A percentile compares a stretch with the other conserved stretches of the same genome.
phyloP scores from a whole-genome alignment of 176 grass and related monocot genomes.

The Eleusine indica region DNA sequence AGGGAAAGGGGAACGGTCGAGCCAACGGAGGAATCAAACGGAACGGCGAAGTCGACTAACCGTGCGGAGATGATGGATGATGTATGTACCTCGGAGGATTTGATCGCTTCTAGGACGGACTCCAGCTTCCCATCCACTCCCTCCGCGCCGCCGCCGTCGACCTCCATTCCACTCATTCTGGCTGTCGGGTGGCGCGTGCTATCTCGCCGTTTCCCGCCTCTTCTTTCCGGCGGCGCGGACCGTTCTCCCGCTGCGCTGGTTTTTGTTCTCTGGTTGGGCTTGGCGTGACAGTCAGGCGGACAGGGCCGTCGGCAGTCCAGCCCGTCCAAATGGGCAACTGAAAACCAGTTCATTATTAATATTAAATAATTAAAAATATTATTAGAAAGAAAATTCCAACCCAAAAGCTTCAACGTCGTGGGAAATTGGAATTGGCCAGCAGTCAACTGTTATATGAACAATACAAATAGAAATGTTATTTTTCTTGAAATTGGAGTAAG shows the following conservation, averaged over 20 bases:
- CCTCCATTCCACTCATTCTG: conserved; percentile 22
- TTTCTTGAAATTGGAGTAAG: too few relatives aligned
- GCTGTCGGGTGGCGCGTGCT: not conserved
- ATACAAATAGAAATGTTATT: too few relatives aligned
- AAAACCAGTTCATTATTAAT: too few relatives aligned
- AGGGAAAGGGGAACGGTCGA: conserved; percentile 14
- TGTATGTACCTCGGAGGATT: conserved; percentile 57
- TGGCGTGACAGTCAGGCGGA: not conserved
- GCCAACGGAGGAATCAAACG: conserved; percentile 11
- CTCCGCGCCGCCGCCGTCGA: conserved; percentile 8
- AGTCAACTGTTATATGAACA: too few relatives aligned
- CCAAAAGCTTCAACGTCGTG: too few relatives aligned
- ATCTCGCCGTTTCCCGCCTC: conserved; percentile 38
- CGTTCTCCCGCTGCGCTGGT: not conserved
- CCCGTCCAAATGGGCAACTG: too few relatives aligned
- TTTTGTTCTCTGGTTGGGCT: not conserved
- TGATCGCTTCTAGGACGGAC: conserved; percentile 54
- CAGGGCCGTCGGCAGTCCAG: too few relatives aligned
- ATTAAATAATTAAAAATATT: too few relatives aligned
- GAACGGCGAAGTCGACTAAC: not conserved
- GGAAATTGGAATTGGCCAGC: too few relatives aligned
- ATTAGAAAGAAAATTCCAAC: too few relatives aligned
- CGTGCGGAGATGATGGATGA: not conserved
- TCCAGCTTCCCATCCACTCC: conserved; percentile 35
- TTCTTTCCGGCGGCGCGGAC: not conserved